Conservation (phyloP, 805 yeast genomes). For the Ogataea philodendri region DNA sequence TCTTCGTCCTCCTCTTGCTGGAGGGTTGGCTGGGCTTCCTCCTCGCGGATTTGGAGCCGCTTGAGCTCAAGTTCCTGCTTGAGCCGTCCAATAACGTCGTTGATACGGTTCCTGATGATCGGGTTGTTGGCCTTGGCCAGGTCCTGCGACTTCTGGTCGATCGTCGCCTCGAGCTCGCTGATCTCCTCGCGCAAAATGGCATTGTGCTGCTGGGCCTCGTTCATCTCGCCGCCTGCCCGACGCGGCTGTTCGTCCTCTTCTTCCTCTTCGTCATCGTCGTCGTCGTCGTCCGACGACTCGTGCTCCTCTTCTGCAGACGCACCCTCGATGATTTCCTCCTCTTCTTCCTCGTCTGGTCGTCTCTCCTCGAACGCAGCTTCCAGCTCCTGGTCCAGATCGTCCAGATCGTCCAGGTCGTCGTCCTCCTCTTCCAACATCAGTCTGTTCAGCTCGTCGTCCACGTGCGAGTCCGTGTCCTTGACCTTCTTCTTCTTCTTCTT, state of each 20-base stretch:
- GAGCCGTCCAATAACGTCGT: conserved; percentile 74
- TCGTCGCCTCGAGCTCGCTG: conserved; percentile 72
- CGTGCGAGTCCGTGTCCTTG: conserved; percentile 18
- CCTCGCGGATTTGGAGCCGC: conserved; percentile 52
- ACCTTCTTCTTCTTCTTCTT: conserved; percentile 26
- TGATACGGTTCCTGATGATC: conserved; percentile 80
- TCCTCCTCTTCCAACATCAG: conserved; percentile 28
- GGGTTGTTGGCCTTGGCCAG: conserved; percentile 75
- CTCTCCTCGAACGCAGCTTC: conserved; percentile 20
- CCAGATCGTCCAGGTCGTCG: conserved; percentile 35
- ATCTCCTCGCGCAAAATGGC: conserved; percentile 84
- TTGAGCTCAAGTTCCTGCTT: conserved; percentile 81
- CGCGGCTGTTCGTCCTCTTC: conserved; percentile 47
- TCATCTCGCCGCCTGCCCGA: conserved; percentile 38
- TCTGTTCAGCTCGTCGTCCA: conserved; percentile 33
- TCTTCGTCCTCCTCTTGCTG: conserved; percentile 32
- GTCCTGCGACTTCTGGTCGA: conserved; percentile 70
- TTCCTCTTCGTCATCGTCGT: conserved; percentile 44
- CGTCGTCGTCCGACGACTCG: conserved; percentile 47
- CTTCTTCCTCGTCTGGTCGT: conserved; percentile 34
- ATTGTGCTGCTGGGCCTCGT: conserved; percentile 56
- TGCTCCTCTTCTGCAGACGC: conserved; percentile 45
- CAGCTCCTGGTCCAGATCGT: conserved; percentile 24
- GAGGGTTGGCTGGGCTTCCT: conserved; percentile 32
- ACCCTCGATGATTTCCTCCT: conserved; percentile 44